Conservation (phyloP, 345 rosid genomes). For the Sisymbrium irio region DNA sequence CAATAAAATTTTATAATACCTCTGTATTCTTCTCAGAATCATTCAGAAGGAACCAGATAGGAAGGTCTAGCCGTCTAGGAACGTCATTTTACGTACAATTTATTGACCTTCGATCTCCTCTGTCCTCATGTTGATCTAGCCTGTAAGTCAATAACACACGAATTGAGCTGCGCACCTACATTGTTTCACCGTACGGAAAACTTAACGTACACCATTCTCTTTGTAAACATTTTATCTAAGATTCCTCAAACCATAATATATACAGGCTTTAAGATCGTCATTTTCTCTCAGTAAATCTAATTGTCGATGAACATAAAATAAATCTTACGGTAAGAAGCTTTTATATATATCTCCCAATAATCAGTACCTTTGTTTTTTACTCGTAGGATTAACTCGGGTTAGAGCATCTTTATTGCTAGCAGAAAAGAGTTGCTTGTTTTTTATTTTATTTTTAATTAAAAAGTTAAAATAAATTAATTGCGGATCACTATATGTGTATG, state of each 20-base stretch:
- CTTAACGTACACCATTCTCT: constrained; percentile 2
- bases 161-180: not conserved
- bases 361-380: not conserved
- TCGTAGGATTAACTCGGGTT: not conserved
- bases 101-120: not conserved
- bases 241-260: not conserved
- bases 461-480: too few species aligned
- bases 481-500: too few species aligned
- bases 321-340: constrained; percentile 50
- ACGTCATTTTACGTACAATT: not conserved
- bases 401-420: too few species aligned
- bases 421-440: too few species aligned
- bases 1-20: too few species aligned
- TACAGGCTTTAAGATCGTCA: not conserved
- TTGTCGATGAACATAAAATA: constrained; percentile 59
- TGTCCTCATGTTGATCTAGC: not conserved
- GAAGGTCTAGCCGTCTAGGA: too few species aligned
- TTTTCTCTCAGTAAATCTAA: constrained; percentile 43
- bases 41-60: too few species aligned
- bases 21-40: too few species aligned
- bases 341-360: not conserved
- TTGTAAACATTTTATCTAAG: not conserved
- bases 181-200: not conserved
- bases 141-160: not conserved
- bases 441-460: too few species aligned